These are phyloP conservation scores for Trichosporon coremiiforme DNA, from an alignment of 1,284 basidiomycete genomes.

Conservation along the genomic window DNA sequence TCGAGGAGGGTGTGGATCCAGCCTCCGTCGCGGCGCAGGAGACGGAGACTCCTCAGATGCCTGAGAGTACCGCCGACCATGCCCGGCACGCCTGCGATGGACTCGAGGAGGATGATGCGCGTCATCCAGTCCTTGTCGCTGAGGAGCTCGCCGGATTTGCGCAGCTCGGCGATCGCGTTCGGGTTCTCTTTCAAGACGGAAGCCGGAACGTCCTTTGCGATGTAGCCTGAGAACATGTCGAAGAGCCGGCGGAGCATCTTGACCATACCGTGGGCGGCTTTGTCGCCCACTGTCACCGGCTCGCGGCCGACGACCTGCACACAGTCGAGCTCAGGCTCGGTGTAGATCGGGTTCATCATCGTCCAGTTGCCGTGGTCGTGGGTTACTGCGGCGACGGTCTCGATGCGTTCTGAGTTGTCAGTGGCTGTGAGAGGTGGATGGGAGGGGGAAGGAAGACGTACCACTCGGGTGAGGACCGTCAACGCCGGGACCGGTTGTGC, in stretches of 20 bases:
- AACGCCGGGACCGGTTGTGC: neutral
- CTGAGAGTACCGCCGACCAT: slow-evolving; percentile 89
- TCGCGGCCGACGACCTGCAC: slow-evolving; percentile 70
- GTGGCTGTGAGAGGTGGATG: neutral
- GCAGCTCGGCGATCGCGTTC: slow-evolving; percentile 64
- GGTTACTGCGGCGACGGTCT: slow-evolving; percentile 23
- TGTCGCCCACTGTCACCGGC: slow-evolving; percentile 70
- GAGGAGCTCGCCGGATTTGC: slow-evolving; percentile 71
- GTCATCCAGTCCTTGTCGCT: slow-evolving; percentile 74
- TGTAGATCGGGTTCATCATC: slow-evolving; percentile 56
- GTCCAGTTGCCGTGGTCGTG: slow-evolving; percentile 47
- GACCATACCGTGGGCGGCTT: slow-evolving; percentile 68
- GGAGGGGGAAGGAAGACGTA: neutral
- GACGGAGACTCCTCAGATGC: slow-evolving; percentile 76
- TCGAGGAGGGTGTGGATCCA: slow-evolving; percentile 84
- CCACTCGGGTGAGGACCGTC: slow-evolving; percentile 15
- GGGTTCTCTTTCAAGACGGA: slow-evolving; percentile 41
- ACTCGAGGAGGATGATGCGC: slow-evolving; percentile 85
- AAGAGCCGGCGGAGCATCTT: slow-evolving; percentile 64
- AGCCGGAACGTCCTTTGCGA: slow-evolving; percentile 62
- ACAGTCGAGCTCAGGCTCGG: slow-evolving; percentile 50
- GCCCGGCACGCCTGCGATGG: slow-evolving; percentile 88
- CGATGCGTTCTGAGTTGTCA: slow-evolving; percentile 18
- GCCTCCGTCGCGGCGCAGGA: slow-evolving; percentile 84
- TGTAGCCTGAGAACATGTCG: slow-evolving; percentile 71